Conservation (phyloP, 768 basidiomycete genomes). For the Psilocybe cyanescens region DNA sequence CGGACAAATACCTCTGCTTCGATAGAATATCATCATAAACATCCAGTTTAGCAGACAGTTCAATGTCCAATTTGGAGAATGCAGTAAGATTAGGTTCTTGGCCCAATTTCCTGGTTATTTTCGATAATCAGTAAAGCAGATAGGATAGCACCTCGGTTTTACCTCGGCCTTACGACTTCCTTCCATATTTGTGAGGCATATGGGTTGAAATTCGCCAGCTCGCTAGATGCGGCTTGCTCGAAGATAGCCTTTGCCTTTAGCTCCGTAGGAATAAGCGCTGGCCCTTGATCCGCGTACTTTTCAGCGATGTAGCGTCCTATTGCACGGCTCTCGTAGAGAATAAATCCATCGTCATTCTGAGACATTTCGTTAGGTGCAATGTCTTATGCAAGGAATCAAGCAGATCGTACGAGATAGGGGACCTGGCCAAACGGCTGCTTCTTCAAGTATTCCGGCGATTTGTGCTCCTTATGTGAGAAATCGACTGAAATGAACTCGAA, state of each 20-base stretch:
- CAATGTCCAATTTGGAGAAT: slow-evolving; percentile 26
- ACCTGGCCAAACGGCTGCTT: slow-evolving; percentile 70
- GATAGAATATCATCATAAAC: slow-evolving; percentile 60
- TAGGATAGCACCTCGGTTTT: slow-evolving; percentile 3
- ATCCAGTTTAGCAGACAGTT: slow-evolving; percentile 46
- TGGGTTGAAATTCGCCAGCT: slow-evolving; percentile 56
- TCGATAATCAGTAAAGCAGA: background rate
- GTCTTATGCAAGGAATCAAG: background rate
- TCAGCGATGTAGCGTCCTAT: slow-evolving; percentile 61
- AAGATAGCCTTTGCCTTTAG: slow-evolving; percentile 44
- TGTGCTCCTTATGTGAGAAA: slow-evolving; percentile 46
- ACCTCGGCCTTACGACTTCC: slow-evolving; percentile 61
- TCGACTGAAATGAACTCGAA: slow-evolving; percentile 55
- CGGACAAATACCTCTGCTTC: slow-evolving; percentile 60
- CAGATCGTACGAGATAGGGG: slow-evolving; percentile 48
- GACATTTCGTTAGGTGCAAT: slow-evolving; percentile 35
- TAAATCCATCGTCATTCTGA: slow-evolving; percentile 66
- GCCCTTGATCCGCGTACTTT: slow-evolving; percentile 58
- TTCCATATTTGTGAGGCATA: slow-evolving; percentile 41
- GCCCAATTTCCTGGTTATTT: slow-evolving; percentile 21
- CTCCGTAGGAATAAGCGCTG: slow-evolving; percentile 50
- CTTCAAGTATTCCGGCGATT: slow-evolving; percentile 42
- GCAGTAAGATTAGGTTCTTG: slow-evolving; percentile 32
- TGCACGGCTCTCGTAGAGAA: slow-evolving; percentile 67
- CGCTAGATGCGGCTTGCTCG: slow-evolving; percentile 57